Evolutionary conservation across 2,329 filamentous ascomycete species (phyloP).

Genomic region (Penicillium frequentans): DNA sequence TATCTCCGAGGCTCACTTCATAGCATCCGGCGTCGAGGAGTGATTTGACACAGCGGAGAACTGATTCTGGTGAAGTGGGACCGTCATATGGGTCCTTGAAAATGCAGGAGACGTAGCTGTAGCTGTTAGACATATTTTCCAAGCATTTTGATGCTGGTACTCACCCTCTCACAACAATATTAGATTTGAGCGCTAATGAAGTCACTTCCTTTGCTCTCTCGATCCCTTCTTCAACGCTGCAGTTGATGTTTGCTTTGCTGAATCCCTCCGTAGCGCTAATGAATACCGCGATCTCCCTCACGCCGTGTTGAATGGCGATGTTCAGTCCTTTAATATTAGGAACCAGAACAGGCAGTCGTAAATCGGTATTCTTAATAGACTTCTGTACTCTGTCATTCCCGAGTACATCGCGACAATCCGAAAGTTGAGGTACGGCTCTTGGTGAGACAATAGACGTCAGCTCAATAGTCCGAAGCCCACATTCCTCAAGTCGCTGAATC

Average conservation of each 20-base stretch:
- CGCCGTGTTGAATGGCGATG: conserved; percentile 53
- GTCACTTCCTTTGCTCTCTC: conserved; percentile 34
- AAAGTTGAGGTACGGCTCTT: conserved; percentile 80
- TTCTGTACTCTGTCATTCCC: neutral
- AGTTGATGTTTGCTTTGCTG: conserved; percentile 45
- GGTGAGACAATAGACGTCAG: conserved; percentile 80
- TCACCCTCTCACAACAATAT: conserved; percentile 38
- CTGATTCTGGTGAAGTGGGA: conserved; percentile 51
- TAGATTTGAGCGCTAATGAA: conserved; percentile 23
- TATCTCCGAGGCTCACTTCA: conserved; percentile 87
- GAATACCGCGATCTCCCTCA: conserved; percentile 44
- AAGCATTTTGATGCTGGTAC: neutral
- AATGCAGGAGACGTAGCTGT: conserved; percentile 37
- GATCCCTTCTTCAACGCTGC: conserved; percentile 40
- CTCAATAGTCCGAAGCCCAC: conserved; percentile 73
- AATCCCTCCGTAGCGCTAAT: conserved; percentile 45
- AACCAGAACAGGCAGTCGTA: conserved; percentile 37
- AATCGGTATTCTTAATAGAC: neutral
- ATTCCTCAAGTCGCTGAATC: conserved; percentile 66
- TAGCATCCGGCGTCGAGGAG: conserved; percentile 85
- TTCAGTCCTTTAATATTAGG: conserved; percentile 50
- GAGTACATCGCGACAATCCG: conserved; percentile 19
- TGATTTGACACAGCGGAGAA: conserved; percentile 53
- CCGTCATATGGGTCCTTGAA: conserved; percentile 53
- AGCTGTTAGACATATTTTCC: neutral